These are phyloP conservation scores for Durusdinium trenchii DNA, from an alignment of 73 alveolate species.

Conservation along the genomic window DNA sequence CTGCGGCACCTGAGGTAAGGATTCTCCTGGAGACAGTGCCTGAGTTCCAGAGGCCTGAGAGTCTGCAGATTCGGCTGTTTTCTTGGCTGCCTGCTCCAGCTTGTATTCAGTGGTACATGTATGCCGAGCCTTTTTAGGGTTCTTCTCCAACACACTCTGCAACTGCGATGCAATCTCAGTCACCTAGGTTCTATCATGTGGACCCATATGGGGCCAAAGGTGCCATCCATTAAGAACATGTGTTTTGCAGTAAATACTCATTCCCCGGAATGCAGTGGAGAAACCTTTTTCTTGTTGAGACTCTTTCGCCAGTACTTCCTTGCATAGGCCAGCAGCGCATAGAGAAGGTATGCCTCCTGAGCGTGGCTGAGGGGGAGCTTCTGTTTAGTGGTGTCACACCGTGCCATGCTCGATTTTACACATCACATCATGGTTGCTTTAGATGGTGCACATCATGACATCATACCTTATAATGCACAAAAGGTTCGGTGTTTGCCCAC, in stretches of 20 bases:
- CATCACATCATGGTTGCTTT: background rate
- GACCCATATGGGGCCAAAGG: too few species aligned
- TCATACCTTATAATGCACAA: background rate
- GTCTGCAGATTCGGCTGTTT: background rate
- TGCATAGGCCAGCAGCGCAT: constrained; percentile 8
- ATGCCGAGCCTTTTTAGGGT: constrained; percentile 16
- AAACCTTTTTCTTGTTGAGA: background rate
- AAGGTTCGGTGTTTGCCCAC: constrained; percentile 37
- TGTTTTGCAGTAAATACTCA: too few species aligned
- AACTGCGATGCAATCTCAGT: background rate
- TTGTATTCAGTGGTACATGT: background rate
- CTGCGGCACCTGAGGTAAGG: too few species aligned
- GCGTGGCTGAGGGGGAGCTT: too few species aligned
- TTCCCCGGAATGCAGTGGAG: background rate
- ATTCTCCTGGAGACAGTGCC: too few species aligned
- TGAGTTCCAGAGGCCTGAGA: background rate
- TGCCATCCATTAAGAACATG: too few species aligned
- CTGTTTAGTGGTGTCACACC: background rate
- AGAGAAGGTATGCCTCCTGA: constrained; percentile 7
- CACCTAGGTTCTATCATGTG: background rate
- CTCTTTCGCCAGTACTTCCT: constrained; percentile 40
- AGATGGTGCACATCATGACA: background rate
- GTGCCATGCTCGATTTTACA: background rate
- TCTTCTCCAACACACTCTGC: background rate
- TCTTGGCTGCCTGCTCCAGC: too few species aligned